Percentiles rank a stretch among this genome's conserved stretches.
These are phyloP conservation scores for Colletotrichum magnum DNA, from an alignment of 2,329 filamentous ascomycete species.

Conservation along the genomic window DNA sequence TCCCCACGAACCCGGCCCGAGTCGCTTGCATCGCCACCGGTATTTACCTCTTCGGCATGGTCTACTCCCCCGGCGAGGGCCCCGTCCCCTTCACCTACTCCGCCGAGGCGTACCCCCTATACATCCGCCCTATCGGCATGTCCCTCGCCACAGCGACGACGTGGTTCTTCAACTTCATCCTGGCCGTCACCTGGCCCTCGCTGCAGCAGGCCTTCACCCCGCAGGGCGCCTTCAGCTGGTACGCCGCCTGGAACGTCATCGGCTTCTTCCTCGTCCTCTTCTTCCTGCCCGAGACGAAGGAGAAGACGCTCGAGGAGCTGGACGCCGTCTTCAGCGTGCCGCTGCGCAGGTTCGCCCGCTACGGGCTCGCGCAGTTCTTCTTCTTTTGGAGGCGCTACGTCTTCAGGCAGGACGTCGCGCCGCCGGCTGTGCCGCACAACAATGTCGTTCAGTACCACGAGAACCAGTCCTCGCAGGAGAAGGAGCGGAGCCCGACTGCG, in stretches of 20 bases:
- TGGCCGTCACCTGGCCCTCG: conserved; percentile 52
- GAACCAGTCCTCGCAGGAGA: too few relatives aligned
- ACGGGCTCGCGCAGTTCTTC: too few relatives aligned
- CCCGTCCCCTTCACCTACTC: conserved; percentile 73
- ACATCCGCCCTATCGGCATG: conserved; percentile 70
- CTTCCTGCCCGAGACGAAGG: conserved; percentile 53
- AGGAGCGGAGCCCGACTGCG: too few relatives aligned
- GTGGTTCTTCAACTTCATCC: conserved; percentile 57
- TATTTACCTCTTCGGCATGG: conserved; percentile 56
- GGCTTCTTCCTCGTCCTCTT: conserved; percentile 52
- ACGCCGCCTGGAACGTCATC: conserved; percentile 54
- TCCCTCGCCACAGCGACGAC: conserved; percentile 56
- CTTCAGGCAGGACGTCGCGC: too few relatives aligned
- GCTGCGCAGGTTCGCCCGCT: too few relatives aligned
- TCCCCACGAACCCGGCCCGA: conserved; percentile 45
- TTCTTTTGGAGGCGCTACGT: too few relatives aligned
- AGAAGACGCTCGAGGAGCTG: conserved; percentile 51
- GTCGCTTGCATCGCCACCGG: conserved; percentile 54
- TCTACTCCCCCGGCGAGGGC: conserved; percentile 66
- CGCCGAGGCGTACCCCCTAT: conserved; percentile 71
- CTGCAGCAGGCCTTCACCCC: conserved; percentile 44
- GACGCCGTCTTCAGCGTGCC: conserved; percentile 51
- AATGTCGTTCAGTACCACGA: too few relatives aligned
- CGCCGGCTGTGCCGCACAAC: too few relatives aligned
- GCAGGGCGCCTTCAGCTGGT: conserved; percentile 56